Conservation (phyloP, 2,329 filamentous ascomycete genomes). For the Penicillium sp. region DNA sequence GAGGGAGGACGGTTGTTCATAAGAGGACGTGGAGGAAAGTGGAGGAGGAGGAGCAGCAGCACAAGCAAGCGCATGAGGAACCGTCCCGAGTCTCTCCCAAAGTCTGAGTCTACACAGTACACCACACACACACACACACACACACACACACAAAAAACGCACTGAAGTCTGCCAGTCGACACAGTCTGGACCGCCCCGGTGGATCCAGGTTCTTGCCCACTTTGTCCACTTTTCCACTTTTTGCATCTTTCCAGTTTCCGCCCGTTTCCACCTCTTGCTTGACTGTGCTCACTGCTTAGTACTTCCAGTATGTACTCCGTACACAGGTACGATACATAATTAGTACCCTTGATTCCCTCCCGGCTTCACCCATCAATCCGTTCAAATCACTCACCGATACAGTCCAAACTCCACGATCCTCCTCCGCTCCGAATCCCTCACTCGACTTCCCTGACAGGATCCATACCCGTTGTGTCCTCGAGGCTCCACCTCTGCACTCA, state of each 20-base stretch:
- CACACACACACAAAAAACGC: no score
- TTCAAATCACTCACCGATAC: background rate
- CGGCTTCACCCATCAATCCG: background rate
- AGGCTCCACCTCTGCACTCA: conserved; percentile 24
- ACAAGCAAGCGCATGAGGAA: background rate
- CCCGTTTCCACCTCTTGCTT: background rate
- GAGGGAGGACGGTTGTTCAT: background rate
- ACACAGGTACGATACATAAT: no score
- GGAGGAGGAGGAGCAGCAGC: background rate
- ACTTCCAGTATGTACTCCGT: background rate
- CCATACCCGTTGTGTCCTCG: conserved; percentile 11
- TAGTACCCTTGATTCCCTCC: background rate
- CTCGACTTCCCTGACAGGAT: background rate
- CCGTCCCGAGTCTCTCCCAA: background rate
- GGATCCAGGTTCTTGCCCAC: background rate
- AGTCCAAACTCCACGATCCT: background rate
- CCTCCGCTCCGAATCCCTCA: background rate
- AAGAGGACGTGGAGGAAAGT: background rate
- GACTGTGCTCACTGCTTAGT: background rate
- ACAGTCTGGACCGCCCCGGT: conserved; percentile 5
- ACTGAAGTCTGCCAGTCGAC: no score
- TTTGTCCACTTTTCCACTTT: background rate
- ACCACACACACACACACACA: no score
- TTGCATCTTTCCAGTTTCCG: background rate
- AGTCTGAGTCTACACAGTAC: background rate